Evolutionary conservation across 2,329 filamentous ascomycete species (phyloP).

Genomic region (Aspergillus alliaceus): DNA sequence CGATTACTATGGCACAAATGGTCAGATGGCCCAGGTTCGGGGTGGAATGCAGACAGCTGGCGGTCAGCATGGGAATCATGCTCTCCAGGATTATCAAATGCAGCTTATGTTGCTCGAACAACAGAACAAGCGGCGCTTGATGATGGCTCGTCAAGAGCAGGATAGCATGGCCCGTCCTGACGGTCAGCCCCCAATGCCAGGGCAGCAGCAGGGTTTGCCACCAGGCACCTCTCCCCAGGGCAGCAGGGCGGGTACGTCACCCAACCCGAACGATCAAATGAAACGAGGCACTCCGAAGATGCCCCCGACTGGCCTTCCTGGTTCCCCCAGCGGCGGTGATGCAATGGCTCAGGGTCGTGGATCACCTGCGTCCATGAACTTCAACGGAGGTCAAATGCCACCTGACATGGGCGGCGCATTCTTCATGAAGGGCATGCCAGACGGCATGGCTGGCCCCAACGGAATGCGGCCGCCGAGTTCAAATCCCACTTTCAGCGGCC

Average conservation of each 20-base stretch:
- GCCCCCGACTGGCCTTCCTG: conserved; percentile 55
- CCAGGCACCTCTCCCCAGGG: conserved; percentile 59
- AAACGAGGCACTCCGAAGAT: conserved; percentile 63
- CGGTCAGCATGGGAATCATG: conserved; percentile 55
- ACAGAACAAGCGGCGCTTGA: conserved; percentile 66
- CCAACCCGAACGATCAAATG: conserved; percentile 63
- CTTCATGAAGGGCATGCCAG: conserved; percentile 47
- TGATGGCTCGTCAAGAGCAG: conserved; percentile 68
- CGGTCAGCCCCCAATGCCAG: conserved; percentile 47
- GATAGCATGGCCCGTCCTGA: conserved; percentile 58
- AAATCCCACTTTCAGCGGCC: conserved; percentile 48
- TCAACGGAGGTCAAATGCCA: conserved; percentile 53
- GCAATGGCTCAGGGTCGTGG: conserved; percentile 56
- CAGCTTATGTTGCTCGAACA: conserved; percentile 68
- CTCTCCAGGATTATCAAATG: conserved; percentile 70
- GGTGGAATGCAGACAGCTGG: conserved; percentile 42
- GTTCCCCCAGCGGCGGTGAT: conserved; percentile 58
- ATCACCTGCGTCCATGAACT: conserved; percentile 61
- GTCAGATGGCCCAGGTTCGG: conserved; percentile 54
- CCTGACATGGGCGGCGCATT: conserved; percentile 44
- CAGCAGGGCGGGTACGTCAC: conserved; percentile 59
- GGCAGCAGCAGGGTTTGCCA: conserved; percentile 48
- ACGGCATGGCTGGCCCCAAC: conserved; percentile 43
- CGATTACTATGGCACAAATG: conserved; percentile 59
- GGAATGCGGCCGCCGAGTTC: conserved; percentile 62